phyloP scores from a whole-genome alignment of 2,329 filamentous ascomycete species.

The Cytospora piceicola region DNA sequence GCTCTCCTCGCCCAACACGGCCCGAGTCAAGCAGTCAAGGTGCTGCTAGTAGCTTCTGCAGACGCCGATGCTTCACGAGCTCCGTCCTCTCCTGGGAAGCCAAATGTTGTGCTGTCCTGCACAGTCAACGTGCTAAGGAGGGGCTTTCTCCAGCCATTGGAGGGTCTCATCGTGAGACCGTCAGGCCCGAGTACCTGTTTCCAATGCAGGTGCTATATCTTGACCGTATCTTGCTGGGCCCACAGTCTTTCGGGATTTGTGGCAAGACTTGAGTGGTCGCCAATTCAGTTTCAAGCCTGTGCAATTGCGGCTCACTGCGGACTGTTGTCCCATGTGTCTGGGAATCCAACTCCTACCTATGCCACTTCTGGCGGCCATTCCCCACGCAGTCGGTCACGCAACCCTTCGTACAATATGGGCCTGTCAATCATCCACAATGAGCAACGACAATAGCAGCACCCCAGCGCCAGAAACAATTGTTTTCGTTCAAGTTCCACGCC shows the following conservation, averaged over 20 bases:
- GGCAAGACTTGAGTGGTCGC: constrained; percentile 22
- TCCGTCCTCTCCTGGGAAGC: not conserved
- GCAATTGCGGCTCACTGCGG: constrained; percentile 1
- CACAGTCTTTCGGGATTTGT: constrained; percentile 14
- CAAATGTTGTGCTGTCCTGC: constrained; percentile 10
- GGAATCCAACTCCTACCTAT: constrained; percentile 1
- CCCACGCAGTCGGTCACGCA: constrained; percentile 3
- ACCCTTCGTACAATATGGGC: not conserved
- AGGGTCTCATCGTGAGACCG: constrained; percentile 8
- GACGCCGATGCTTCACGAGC: not conserved
- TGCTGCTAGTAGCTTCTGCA: not conserved
- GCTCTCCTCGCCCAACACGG: not conserved
- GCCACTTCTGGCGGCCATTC: not conserved
- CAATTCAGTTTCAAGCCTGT: not conserved
- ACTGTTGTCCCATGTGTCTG: constrained; percentile 14
- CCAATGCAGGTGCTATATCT: constrained; percentile 16
- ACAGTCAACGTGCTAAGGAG: constrained; percentile 7
- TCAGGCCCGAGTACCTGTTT: constrained; percentile 11
- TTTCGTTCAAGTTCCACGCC: not conserved
- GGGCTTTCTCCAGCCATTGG: not conserved
- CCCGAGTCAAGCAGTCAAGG: not conserved
- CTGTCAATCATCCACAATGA: not conserved
- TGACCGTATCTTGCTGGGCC: constrained; percentile 1
- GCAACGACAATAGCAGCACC: not conserved
- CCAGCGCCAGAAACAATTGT: not conserved